Percentiles rank a stretch among this genome's conserved stretches.
phyloP scores from a whole-genome alignment of 176 grass and related monocot genomes.

The Oryza officinalis region DNA sequence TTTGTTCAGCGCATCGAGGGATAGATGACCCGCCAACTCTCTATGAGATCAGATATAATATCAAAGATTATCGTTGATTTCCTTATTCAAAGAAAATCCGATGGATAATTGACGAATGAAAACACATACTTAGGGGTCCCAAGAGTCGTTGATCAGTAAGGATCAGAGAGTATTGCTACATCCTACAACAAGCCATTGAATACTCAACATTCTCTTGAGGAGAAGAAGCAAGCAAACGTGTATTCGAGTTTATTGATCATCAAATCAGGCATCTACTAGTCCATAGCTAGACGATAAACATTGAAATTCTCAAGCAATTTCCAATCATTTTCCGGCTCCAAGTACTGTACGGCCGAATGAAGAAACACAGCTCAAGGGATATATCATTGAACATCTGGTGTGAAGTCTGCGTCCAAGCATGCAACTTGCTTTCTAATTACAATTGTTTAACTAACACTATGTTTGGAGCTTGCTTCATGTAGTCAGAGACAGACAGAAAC shows the following conservation, averaged over 20 bases:
- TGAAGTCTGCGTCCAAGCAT: conserved; percentile 45
- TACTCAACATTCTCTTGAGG: conserved; percentile 19
- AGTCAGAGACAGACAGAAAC: conserved; percentile 2
- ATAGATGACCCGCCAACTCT: conserved; percentile 15
- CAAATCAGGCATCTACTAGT: conserved; percentile 11
- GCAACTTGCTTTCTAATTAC: conserved; percentile 36
- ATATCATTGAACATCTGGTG: conserved; percentile 24
- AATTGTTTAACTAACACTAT: conserved; percentile 23
- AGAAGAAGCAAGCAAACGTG: conserved; percentile 15
- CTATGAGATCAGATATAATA: neutral
- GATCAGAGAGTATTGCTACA: neutral
- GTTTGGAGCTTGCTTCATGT: conserved; percentile 21
- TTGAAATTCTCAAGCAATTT: neutral
- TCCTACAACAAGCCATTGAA: neutral
- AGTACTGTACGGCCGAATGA: neutral
- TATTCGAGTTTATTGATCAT: conserved; percentile 37
- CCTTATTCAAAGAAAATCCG: conserved; percentile 4
- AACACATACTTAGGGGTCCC: neutral
- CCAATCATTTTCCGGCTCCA: neutral
- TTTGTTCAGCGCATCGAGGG: conserved; percentile 16
- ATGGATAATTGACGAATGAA: conserved; percentile 13
- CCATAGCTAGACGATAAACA: conserved; percentile 16
- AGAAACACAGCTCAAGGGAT: neutral
- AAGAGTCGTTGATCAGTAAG: conserved; percentile 20
- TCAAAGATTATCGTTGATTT: neutral